Evolutionary conservation across 345 rosid species (phyloP), one percentile per base, ranked within the genome.

Genomic region (Eucalyptus viminalis): DNA sequence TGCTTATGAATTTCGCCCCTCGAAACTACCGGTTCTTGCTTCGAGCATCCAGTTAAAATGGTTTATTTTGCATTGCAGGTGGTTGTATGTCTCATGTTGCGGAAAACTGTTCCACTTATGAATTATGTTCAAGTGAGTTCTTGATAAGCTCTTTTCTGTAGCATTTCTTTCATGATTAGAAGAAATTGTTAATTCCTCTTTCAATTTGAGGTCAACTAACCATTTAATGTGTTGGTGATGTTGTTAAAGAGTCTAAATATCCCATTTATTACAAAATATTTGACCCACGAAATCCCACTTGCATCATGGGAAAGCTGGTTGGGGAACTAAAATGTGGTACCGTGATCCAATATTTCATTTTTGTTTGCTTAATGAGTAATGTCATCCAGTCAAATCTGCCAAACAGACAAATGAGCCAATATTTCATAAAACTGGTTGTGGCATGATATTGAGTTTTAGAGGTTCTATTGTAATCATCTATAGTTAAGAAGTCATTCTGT

Each of bases 61-160:
- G 85, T 40, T 76, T 76, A 25, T 90, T 54, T 91, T 92, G 47
- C 72, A 37, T 89, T 92, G 86, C 91, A 98, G 99, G 99, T 97
- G 91, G 99, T 95, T 91, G 92, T 95, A 87, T 98, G 99, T 95
- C 96, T 98, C 81, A 96, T 97, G 99, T 87, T 96, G 91, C 96
- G 99, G 91, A 98, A 96, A 95, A 96, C 99, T 29, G 94, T 97
- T n/a, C 94, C 95, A 58, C 98, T 98, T 87, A 96, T 97, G 97
- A 95, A 93, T 89, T 98, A 97, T 89, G 98, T 98, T 86, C 97
- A 96, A 93, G 99, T 97, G 91, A 95, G 96, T 91, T 60, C 58
- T 86, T 51, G 45, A 51, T 50, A 80, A 22, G 89, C 86, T 45
- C 34, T 65, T 54, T 53, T 88, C 85, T 76, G 29, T 40, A 6